Evolutionary conservation across 306 rosid species (phyloP).

Genomic region (Lathyrus tuberosus): DNA sequence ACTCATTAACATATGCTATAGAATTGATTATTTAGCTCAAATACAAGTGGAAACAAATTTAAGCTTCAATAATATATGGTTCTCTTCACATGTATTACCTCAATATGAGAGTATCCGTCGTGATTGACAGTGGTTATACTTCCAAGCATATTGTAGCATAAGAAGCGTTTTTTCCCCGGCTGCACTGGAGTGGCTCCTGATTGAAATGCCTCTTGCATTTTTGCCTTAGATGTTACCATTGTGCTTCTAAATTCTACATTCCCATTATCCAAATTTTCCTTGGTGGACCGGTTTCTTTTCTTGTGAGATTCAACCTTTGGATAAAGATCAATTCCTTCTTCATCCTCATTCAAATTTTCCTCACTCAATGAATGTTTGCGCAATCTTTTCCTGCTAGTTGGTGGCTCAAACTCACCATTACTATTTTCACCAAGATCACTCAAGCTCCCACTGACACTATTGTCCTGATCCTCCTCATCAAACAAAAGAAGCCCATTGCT

Average conservation of each 20-base stretch:
- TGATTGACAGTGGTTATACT: conserved; percentile 77
- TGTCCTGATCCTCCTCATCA: conserved; percentile 77
- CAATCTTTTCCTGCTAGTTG: conserved; percentile 69
- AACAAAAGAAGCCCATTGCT: conserved; percentile 77
- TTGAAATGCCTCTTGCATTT: conserved; percentile 90
- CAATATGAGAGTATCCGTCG: conserved; percentile 90
- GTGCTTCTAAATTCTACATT: conserved; percentile 48
- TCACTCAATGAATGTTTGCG: conserved; percentile 53
- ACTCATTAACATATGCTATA: conserved; percentile 21
- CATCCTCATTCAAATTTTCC: conserved; percentile 58
- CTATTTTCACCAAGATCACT: conserved; percentile 85
- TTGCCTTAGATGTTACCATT: conserved; percentile 45
- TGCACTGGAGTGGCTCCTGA: conserved; percentile 85
- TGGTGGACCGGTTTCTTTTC: conserved; percentile 51
- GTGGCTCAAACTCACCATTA: conserved; percentile 58
- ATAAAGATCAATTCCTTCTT: conserved; percentile 45
- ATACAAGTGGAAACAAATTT: background rate
- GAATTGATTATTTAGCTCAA: conserved; percentile 5
- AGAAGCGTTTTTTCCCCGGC: conserved; percentile 80
- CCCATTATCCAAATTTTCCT: conserved; percentile 50
- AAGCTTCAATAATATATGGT: conserved; percentile 24
- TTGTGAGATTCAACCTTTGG: conserved; percentile 67
- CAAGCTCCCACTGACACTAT: conserved; percentile 60
- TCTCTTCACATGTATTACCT: conserved; percentile 50
- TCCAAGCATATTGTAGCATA: conserved; percentile 96